phyloP scores from a whole-genome alignment of 2,329 filamentous ascomycete genomes.

The Aspergillus sp. region DNA sequence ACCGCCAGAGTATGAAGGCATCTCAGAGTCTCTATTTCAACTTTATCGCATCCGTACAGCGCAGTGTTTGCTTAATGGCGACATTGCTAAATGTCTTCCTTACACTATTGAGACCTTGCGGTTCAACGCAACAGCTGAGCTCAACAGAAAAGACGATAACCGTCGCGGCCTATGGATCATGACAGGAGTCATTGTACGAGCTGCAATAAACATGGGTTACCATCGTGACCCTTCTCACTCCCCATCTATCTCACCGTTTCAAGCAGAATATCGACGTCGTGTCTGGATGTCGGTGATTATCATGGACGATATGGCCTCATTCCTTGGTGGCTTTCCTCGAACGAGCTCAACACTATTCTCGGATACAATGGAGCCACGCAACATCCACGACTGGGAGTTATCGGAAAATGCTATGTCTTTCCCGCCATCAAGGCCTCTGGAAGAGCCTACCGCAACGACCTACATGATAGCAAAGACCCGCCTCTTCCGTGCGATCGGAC shows the following conservation, averaged over 20 bases:
- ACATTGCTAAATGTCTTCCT: constrained; percentile 13
- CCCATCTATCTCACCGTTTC: neutral
- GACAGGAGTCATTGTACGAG: constrained; percentile 12
- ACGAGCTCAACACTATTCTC: constrained; percentile 4
- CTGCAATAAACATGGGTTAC: constrained; percentile 17
- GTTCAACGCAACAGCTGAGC: constrained; percentile 14
- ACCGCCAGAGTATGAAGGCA: neutral
- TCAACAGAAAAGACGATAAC: constrained; percentile 13
- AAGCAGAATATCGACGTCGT: constrained; percentile 13
- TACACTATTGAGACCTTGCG: constrained; percentile 14
- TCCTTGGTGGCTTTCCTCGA: constrained; percentile 9
- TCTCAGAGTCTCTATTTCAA: constrained; percentile 10
- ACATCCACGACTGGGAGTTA: constrained; percentile 14
- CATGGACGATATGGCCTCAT: constrained; percentile 14
- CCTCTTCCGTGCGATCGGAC: constrained; percentile 5
- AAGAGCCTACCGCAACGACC: constrained; percentile 4
- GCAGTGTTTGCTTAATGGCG: constrained; percentile 11
- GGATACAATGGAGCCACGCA: constrained; percentile 12
- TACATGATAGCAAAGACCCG: constrained; percentile 12
- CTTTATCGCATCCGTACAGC: constrained; percentile 15
- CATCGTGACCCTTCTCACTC: constrained; percentile 12
- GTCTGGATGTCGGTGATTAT: constrained; percentile 9
- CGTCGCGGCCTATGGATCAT: constrained; percentile 15
- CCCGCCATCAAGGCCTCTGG: constrained; percentile 1
- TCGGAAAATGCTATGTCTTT: neutral